Evolutionary conservation across 495 filamentous ascomycete species (phyloP).

Genomic region (Tetracladium marchalianum): DNA sequence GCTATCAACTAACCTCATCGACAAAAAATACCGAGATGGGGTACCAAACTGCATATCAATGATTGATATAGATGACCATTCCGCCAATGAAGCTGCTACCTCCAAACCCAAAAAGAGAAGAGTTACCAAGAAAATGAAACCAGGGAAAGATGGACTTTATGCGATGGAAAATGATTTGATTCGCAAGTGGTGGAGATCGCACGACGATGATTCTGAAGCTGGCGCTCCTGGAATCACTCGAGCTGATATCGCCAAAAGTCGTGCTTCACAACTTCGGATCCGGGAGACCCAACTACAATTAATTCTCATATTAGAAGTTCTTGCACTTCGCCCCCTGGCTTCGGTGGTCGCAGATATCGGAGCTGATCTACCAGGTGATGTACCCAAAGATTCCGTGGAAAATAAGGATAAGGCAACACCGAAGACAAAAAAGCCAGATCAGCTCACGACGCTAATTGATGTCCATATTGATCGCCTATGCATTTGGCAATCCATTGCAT

Average conservation of each 20-base stretch:
- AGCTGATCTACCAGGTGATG: conserved; percentile 28
- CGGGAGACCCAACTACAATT: conserved; percentile 85
- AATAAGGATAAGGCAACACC: conserved; percentile 17
- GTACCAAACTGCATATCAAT: conserved; percentile 57
- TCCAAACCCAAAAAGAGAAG: conserved; percentile 40
- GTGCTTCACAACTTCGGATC: conserved; percentile 55
- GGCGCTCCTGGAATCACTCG: conserved; percentile 29
- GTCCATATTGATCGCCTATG: conserved; percentile 82
- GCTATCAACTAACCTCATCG: conserved; percentile 62
- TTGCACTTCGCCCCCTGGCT: conserved; percentile 55
- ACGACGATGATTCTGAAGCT: conserved; percentile 21
- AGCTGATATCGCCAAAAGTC: conserved; percentile 44
- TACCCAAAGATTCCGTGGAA: conserved; percentile 17
- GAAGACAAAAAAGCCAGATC: conserved; percentile 36
- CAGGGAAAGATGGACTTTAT: conserved; percentile 71
- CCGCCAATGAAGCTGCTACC: conserved; percentile 48
- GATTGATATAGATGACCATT: conserved; percentile 43
- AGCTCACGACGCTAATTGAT: conserved; percentile 50
- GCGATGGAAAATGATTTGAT: conserved; percentile 65
- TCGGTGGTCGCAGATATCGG: conserved; percentile 22
- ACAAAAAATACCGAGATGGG: conserved; percentile 78
- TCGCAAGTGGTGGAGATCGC: conserved; percentile 64
- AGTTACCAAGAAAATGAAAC: conserved; percentile 58
- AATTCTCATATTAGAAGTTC: conserved; percentile 78
- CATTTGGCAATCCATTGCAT: conserved; percentile 87